phyloP scores from a whole-genome alignment of 2,329 filamentous ascomycete genomes.

The Daldinia sp. region DNA sequence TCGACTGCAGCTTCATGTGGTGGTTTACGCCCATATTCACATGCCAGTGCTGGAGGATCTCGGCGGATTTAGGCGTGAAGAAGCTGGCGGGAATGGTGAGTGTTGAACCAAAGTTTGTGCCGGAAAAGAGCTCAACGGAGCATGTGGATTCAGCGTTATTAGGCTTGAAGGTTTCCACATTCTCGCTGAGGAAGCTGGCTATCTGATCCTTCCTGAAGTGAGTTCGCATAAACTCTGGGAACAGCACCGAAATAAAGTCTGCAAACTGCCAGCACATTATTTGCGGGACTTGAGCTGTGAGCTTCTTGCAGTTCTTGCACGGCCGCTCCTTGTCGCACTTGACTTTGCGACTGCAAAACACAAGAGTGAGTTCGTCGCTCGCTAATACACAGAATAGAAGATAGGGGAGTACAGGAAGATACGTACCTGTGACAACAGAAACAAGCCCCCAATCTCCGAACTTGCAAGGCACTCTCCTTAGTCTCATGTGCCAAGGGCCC shows the following conservation, averaged over 20 bases:
- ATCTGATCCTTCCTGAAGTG: slow-evolving; percentile 66
- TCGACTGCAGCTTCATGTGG: slow-evolving; percentile 57
- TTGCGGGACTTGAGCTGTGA: slow-evolving; percentile 63
- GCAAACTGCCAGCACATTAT: slow-evolving; percentile 71
- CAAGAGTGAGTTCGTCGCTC: slow-evolving; percentile 10
- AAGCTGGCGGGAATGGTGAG: slow-evolving; percentile 64
- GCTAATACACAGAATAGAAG: neutral
- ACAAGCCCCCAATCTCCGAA: slow-evolving; percentile 67
- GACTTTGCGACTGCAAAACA: slow-evolving; percentile 63
- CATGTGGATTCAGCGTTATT: slow-evolving; percentile 58
- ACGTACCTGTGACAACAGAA: slow-evolving; percentile 65
- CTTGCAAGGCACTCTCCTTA: slow-evolving; percentile 66
- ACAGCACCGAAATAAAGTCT: slow-evolving; percentile 65
- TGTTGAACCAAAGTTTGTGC: slow-evolving; percentile 58
- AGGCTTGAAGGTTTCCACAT: slow-evolving; percentile 60
- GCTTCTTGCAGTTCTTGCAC: slow-evolving; percentile 68
- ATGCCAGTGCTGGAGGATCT: slow-evolving; percentile 66
- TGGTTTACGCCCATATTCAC: slow-evolving; percentile 54
- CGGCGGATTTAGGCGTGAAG: slow-evolving; percentile 62
- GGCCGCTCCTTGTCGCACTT: slow-evolving; percentile 68
- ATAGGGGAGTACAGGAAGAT: slow-evolving; percentile 4
- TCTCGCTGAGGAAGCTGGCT: slow-evolving; percentile 61
- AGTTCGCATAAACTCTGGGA: slow-evolving; percentile 63
- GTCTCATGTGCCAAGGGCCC: slow-evolving; percentile 66
- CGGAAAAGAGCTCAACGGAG: slow-evolving; percentile 63